Base-by-base conservation (phyloP, 768 basidiomycete genomes). In the Pleurotus ostreatus region DNA sequence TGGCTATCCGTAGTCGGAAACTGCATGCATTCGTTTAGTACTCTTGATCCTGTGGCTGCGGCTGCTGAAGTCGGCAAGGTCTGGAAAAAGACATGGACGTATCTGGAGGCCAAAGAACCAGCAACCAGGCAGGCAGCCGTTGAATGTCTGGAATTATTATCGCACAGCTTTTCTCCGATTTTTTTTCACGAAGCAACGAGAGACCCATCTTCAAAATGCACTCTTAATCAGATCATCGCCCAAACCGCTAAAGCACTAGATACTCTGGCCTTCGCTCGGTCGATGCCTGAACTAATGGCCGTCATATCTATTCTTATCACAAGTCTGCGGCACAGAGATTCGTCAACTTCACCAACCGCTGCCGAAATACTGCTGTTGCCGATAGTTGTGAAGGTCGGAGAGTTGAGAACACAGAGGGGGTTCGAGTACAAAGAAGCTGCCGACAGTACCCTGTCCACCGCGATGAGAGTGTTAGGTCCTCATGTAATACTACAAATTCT, bases 391-490 rank as follows among this genome's bases (percentile, higher is more conserved):
- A 82, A 83, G 57, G 76, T 96, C 20, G 91, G 84, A 5, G 85
- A 88, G 34, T 71, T 96, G 53, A 74, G 96, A 55, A 75, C 81
- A 22, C 78, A 88, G 63, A 92, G 89, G 69, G 84, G 78, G 1
- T 99, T 98, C 64, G 94, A 97, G 68, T 81, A 89, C 71, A 94
- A 92, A 68, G 94, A 95, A 65, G 84, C 82, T 16, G 93, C 86
- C 12, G 96, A 99, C 66, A 74, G 73, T 8, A 84, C 88, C 0
- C 73, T 98, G 37, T 84, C 88, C 1, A 81, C 83, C 22, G 92
- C 94, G 0, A 89, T 97, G 81, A 82, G 84, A 57, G 79, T 92
- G 3, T 72, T 97, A 46, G 97, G 97, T 3, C 94, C 96, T 5
- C 83, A 88, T 57, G 84, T 85, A 1, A 66, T 98, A 3, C 74